Evolutionary conservation across 2,329 filamentous ascomycete genomes (phyloP).

Genomic region (Trichothecium roseum): DNA sequence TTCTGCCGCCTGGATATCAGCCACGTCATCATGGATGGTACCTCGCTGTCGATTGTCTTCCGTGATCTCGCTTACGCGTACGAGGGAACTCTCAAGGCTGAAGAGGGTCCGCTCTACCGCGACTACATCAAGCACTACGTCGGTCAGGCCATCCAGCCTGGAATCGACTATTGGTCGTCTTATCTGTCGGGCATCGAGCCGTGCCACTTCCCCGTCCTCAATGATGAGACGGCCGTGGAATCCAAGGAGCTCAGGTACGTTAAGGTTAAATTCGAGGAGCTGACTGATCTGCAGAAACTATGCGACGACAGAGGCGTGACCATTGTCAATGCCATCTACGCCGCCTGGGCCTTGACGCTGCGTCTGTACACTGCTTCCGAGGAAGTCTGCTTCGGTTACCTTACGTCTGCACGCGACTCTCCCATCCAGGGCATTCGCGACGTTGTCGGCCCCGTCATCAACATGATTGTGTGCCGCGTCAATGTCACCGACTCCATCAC

Average conservation of each 20-base stretch:
- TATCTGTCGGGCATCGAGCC: constrained; percentile 10
- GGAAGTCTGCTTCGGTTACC: constrained; percentile 43
- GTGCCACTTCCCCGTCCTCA: constrained; percentile 9
- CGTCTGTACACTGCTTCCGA: constrained; percentile 28
- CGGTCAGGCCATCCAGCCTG: constrained; percentile 6
- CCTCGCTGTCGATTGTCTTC: background rate
- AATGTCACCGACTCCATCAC: constrained; percentile 13
- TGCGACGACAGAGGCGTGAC: constrained; percentile 4
- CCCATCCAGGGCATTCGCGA: constrained; percentile 34
- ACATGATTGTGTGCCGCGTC: constrained; percentile 44
- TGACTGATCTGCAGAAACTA: constrained; percentile 3
- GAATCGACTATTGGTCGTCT: constrained; percentile 11
- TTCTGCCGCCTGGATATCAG: background rate
- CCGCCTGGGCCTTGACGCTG: constrained; percentile 11
- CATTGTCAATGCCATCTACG: constrained; percentile 8
- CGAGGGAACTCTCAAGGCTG: background rate
- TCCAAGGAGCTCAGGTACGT: constrained; percentile 9
- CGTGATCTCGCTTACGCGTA: background rate
- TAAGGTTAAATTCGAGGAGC: constrained; percentile 9
- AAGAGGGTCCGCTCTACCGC: constrained; percentile 3
- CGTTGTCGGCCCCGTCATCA: constrained; percentile 42
- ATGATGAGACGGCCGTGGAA: constrained; percentile 1
- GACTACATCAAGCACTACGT: constrained; percentile 10
- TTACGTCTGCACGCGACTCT: constrained; percentile 40
- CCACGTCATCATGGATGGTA: background rate